Evolutionary conservation across 192 early-diverging fungal genomes (phyloP), one percentile per base, ranked within the genome.

Genomic region (Dissophora ornata): DNA sequence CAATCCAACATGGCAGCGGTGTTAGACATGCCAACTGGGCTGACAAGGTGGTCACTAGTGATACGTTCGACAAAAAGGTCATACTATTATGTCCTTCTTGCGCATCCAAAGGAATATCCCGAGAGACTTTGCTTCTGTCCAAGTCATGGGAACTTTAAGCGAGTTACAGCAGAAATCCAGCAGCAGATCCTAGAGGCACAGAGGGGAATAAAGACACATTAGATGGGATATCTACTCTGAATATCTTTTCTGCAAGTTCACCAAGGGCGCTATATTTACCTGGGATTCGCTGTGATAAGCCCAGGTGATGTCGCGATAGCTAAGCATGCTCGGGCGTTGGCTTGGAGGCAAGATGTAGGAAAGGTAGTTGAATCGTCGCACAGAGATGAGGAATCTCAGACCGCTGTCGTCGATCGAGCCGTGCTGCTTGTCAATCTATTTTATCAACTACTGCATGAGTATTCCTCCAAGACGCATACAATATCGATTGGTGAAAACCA

Each of bases 261-360:
- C n/a, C n/a, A n/a, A n/a, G n/a, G n/a, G n/a, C n/a, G n/a, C n/a
- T n/a, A 16, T 36, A 13, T 38, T 60, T 81, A 89, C 92, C 83
- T 98, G 96, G 8, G 96, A 97, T 61, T 94, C 91, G 80, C 92
- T 95, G 67, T 93, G 93, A 32, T 90, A 84, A 4, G 91, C 97
- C 94, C 94, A 98, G 53, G 73, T 69, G 54, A 90, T 88, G 57
- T 97, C 96, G 34, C 94, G 81, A 42, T 86, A 88, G 18, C 74
- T 73, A 25, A 90, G 73, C 65, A 80, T 86, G 2, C 51, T 60
- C 9, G 69, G 50, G 2, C 83, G 79, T 29, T 85, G 82, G 4
- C 58, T 69, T n/a, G 79, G 73, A 52, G 88, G 71, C 59, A 89
- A 67, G 71, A 74, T 85, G 58, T 65, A 81, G 29, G 82, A 87